Conservation (phyloP, 352 stramenopile genomes). For the Globisporangium spinosum region DNA sequence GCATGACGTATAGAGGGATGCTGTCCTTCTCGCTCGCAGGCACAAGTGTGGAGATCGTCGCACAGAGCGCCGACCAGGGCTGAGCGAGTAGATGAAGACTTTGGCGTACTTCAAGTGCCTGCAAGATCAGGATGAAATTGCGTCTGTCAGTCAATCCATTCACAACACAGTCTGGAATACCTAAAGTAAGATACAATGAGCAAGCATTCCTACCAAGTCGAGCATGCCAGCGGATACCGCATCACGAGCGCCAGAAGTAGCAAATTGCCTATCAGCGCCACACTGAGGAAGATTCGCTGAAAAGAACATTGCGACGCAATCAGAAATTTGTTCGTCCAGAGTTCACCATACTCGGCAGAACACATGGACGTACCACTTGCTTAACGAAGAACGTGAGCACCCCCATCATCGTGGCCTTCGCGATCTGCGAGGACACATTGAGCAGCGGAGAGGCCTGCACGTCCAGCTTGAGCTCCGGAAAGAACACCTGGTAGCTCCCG, state of each 20-base stretch:
- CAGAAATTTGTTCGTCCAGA: not conserved
- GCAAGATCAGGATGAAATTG: not conserved
- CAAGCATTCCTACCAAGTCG: constrained; percentile 23
- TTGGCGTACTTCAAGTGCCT: constrained; percentile 40
- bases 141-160: not conserved
- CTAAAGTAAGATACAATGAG: too few species aligned
- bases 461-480: constrained; percentile 38
- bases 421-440: constrained; percentile 35
- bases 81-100: constrained; percentile 35
- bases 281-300: constrained; percentile 21
- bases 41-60: constrained; percentile 29
- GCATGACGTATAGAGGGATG: constrained; percentile 24
- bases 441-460: constrained; percentile 34
- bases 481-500: constrained; percentile 38
- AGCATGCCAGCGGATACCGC: constrained; percentile 27
- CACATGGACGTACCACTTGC: constrained; percentile 26
- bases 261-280: constrained; percentile 30
- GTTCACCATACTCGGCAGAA: not conserved
- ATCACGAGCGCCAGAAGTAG: constrained; percentile 28
- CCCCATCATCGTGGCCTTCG: constrained; percentile 35
- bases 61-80: constrained; percentile 32
- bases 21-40: constrained; percentile 8
- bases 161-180: not conserved
- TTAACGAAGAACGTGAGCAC: constrained; percentile 34
- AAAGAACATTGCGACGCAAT: not conserved